Evolutionary conservation across 2,329 filamentous ascomycete species (phyloP).

Genomic region (Beauveria brongniartii): DNA sequence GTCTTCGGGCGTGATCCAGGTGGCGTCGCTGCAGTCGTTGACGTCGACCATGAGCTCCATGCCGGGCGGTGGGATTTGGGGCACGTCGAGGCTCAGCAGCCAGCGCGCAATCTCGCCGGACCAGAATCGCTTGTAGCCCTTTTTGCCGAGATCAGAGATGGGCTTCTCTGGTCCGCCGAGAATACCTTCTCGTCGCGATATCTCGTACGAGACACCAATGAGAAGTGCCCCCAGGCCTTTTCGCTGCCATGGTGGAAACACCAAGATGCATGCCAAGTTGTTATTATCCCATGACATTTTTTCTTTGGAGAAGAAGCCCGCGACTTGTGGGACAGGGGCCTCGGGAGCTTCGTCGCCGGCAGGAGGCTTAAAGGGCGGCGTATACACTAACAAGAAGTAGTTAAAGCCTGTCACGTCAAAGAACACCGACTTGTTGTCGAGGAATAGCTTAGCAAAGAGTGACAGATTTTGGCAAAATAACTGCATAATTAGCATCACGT

Average conservation of each 20-base stretch:
- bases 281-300: conserved; percentile 99
- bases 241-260: conserved; percentile 93
- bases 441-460: conserved; percentile 92
- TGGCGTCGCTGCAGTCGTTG: conserved; percentile 63
- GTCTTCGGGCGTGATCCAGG: conserved; percentile 81
- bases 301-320: conserved; percentile 98
- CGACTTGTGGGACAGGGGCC: conserved; percentile 39
- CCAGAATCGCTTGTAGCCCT: conserved; percentile 82
- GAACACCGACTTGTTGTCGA: conserved; percentile 97
- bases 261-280: conserved; percentile 90
- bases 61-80: conserved; percentile 20
- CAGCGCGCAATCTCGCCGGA: conserved; percentile 72
- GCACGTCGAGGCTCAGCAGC: conserved; percentile 40
- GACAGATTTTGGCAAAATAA: conserved; percentile 93
- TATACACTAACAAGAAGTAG: conserved; percentile 85
- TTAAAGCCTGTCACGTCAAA: conserved; percentile 93
- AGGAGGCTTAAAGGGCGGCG: conserved; percentile 29
- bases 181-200: conserved; percentile 73
- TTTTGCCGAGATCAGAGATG: conserved; percentile 74
- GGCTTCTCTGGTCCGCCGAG: conserved; percentile 92
- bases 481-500: conserved; percentile 25
- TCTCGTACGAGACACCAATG: conserved; percentile 90
- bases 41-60: conserved; percentile 52
- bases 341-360: conserved; percentile 8
- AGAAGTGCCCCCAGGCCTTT: conserved; percentile 81